Evolutionary conservation across 2,329 filamentous ascomycete species (phyloP), one percentile per base, ranked within the genome.

Genomic region (Boeremia lycopersici): DNA sequence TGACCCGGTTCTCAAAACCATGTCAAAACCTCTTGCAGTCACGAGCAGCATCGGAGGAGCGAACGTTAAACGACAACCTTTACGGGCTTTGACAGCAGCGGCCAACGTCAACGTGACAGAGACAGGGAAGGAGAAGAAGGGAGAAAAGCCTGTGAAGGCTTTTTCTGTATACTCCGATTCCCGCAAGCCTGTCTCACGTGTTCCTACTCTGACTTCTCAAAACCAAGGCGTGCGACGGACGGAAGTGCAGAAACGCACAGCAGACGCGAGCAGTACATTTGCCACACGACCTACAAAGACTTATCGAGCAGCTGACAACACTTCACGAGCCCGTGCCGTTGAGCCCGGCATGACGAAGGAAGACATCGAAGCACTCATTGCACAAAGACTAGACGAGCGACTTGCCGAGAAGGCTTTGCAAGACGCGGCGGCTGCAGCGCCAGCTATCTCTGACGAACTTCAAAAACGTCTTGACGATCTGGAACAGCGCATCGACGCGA

Each of bases 301-400:
- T 5, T 67, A 70, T 17, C 69, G 74, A 43, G 57, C 74, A 2
- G 63, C 64, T 70, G 68, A 79, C 36, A 60, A 67, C 23, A 73
- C 76, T 1, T 64, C 68, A 10, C 62, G 65, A 41, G 41, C 58
- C 41, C 71, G 68, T 6, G 49, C 45, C 48, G 59, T 67, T 58
- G 59, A 76, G 62, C 61, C 67, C 60, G 59, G 66, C 74, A 61
- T 82, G 79, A 73, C 81, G 62, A 84, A 76, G 15, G 88, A 86
- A 11, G 88, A 87, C 47, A 96, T 98, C 56, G 93, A 97, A 72
- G 90, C 92, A 34, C 87, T 97, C 77, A 91, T 98, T 1, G 90
- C 96, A 74, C 90, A 89, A 65, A 96, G 96, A 68, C 90, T 98
- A 0, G 88, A 89, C 56, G 92, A 96, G 76, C 92, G 95, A 31